These are phyloP conservation scores for Trichoderma koningiopsis DNA, from an alignment of 2,329 filamentous ascomycete genomes.

Conservation along the genomic window DNA sequence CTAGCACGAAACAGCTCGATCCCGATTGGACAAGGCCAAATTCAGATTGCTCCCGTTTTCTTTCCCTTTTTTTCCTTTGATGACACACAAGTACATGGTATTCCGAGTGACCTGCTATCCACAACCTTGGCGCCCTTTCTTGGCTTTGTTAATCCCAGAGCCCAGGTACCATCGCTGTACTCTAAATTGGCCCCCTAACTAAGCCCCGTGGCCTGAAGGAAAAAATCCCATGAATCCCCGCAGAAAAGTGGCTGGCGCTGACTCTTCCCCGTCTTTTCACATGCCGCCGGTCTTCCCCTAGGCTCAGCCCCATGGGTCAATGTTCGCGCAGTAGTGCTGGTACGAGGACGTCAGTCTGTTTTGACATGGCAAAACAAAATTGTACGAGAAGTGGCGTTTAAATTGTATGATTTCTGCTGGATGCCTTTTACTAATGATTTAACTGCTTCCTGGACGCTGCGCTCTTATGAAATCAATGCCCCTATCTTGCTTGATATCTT, in stretches of 20 bases:
- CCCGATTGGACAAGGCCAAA: slow-evolving; percentile 1
- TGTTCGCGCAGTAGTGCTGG: not conserved
- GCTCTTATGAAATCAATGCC: not conserved
- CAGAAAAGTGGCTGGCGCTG: slow-evolving; percentile 4
- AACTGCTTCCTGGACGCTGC: not conserved
- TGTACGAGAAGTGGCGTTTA: not conserved
- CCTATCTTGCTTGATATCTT: not conserved
- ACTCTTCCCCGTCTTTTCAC: slow-evolving; percentile 14
- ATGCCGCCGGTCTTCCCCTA: slow-evolving; percentile 4
- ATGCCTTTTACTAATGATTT: not conserved
- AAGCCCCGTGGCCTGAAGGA: slow-evolving; percentile 2
- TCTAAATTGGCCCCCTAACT: not conserved
- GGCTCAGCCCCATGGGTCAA: not conserved
- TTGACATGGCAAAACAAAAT: not conserved
- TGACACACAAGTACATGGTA: slow-evolving; percentile 3
- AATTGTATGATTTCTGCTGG: slow-evolving; percentile 11
- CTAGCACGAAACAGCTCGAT: not conserved
- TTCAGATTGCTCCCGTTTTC: not conserved
- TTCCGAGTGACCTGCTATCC: not conserved
- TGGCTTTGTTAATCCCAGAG: not conserved
- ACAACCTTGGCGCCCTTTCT: not conserved
- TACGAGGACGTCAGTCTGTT: not conserved
- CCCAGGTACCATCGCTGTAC: slow-evolving; percentile 5
- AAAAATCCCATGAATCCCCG: not conserved
- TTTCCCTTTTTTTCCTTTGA: not conserved